Evolutionary conservation across 768 basidiomycete species (phyloP).

Genomic region (Dioszegia hungarica): DNA sequence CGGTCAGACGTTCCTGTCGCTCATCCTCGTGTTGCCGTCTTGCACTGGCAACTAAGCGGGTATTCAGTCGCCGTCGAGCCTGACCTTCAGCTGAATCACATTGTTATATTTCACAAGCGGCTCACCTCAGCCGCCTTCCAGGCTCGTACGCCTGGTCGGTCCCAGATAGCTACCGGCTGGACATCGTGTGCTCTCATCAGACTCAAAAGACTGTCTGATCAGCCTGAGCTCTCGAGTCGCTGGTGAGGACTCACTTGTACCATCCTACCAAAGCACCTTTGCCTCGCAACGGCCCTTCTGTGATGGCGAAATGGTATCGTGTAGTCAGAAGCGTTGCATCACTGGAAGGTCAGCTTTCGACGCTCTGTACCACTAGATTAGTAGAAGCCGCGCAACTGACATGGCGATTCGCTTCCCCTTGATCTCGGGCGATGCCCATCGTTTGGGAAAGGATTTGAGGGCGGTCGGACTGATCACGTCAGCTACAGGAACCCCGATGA

Average conservation of each 20-base stretch:
- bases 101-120: not conserved
- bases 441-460: slow-evolving; percentile 16
- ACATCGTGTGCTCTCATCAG: slow-evolving; percentile 35
- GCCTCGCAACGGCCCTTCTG: slow-evolving; percentile 27
- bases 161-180: slow-evolving; percentile 43
- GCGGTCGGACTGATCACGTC: slow-evolving; percentile 16
- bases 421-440: slow-evolving; percentile 41
- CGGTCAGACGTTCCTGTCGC: slow-evolving; percentile 21
- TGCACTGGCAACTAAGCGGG: slow-evolving; percentile 21
- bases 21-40: slow-evolving; percentile 32
- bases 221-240: not conserved
- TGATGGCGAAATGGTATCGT: slow-evolving; percentile 41
- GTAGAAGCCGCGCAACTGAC: slow-evolving; percentile 11
- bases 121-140: slow-evolving; percentile 47
- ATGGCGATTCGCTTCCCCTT: slow-evolving; percentile 41
- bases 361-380: not conserved
- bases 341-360: slow-evolving; percentile 6
- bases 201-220: slow-evolving; percentile 31
- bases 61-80: slow-evolving; percentile 20
- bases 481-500: not conserved
- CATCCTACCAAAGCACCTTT: slow-evolving; percentile 45
- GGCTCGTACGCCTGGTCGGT: slow-evolving; percentile 36
- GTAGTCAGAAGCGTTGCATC: slow-evolving; percentile 47
- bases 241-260: slow-evolving; percentile 37
- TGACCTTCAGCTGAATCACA: not conserved